Evolutionary conservation across 306 rosid genomes (phyloP), one percentile per base, ranked within the genome.

Genomic region (Sindora glabra): DNA sequence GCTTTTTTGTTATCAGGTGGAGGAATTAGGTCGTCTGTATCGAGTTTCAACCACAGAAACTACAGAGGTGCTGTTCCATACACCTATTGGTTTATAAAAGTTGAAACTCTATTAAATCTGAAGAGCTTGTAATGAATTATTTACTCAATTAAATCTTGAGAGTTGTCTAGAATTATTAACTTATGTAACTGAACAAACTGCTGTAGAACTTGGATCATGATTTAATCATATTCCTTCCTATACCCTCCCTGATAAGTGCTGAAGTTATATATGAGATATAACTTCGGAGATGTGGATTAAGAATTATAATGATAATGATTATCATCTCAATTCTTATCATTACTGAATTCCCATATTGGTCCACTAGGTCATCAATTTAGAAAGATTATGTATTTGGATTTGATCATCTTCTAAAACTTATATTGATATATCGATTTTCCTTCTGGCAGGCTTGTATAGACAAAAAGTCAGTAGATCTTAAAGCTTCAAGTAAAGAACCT

Each of bases 381-480:
- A 17, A 42, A 26, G 45, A 50, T 51, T 63, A 24, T 38, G 17
- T 58, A 30, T 42, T 57, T 56, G 49, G 48, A 50, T 53, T 48
- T 0, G 64, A 29, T 59, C 38, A 52, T 54, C 53, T 53, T 68
- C 48, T 76, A 40, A 56, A 44, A 48, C 44, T 54, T 48, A 39
- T 59, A 36, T 59, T 46, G 18, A 59, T 48, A 39, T 59, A 36
- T 59, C 39, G 18, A 59, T 39, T 75, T 59, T 48, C 29, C 48
- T 64, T 48, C 40, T 74, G 56, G 68, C 74, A 89, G 97, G 76
- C 65, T 51, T 68, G 32, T 75, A 39, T 75, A 45, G 97, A 86
- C 67, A 82, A 69, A 59, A 71, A 27, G 64, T 81, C 58, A 56
- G 83, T 84, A 51, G 96, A 80, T 59, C 21, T 77, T 57, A 83